Conservation (phyloP, 2,329 filamentous ascomycete genomes). For the Thermothelomyces thermophilus region DNA sequence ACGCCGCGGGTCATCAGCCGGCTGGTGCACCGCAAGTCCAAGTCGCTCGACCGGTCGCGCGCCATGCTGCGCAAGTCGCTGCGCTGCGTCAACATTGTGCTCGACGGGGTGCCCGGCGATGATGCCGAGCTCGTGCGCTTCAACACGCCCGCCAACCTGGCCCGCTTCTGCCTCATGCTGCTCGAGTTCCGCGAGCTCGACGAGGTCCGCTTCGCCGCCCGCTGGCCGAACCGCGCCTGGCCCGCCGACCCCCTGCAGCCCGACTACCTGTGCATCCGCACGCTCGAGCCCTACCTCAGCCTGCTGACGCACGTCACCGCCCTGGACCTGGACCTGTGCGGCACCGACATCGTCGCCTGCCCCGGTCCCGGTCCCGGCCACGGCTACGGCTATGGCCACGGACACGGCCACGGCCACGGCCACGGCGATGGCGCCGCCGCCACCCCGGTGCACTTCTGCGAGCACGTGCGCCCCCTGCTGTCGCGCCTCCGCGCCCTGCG, state of each 20-base stretch:
- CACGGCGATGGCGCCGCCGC: neutral
- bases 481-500: constrained; percentile 6
- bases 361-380: neutral
- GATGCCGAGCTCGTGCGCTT: constrained; percentile 6
- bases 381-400: neutral
- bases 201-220: constrained; percentile 14
- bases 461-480: constrained; percentile 10
- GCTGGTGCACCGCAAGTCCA: constrained; percentile 15
- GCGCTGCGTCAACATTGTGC: constrained; percentile 16
- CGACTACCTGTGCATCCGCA: constrained; percentile 10
- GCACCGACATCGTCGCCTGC: constrained; percentile 7
- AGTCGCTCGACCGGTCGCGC: constrained; percentile 7
- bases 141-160: constrained; percentile 17
- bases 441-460: constrained; percentile 15
- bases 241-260: constrained; percentile 13
- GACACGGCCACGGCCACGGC: neutral
- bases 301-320: constrained; percentile 12
- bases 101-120: constrained; percentile 3
- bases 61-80: constrained; percentile 13
- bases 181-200: constrained; percentile 14
- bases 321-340: constrained; percentile 20
- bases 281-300: constrained; percentile 12
- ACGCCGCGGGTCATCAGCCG: constrained; percentile 20
- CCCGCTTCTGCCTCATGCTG: constrained; percentile 12
- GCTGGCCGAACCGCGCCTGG: constrained; percentile 12